Evolutionary conservation across 1,284 basidiomycete species (phyloP).

Genomic region (Tilletia setariae): DNA sequence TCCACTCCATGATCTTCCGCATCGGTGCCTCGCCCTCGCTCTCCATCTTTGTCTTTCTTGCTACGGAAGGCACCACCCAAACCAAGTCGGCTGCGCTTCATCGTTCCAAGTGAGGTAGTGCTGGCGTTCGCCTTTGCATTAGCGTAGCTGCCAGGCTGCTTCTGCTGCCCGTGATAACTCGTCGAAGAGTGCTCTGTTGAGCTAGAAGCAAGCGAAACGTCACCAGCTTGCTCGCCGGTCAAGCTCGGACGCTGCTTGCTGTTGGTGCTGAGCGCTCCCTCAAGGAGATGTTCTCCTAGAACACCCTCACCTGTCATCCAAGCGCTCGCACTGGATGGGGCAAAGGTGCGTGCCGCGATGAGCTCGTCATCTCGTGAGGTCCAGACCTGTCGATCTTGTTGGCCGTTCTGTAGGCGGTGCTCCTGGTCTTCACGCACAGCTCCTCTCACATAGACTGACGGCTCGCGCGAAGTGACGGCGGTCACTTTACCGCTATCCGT

Average conservation of each 20-base stretch:
- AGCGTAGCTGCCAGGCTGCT: no score
- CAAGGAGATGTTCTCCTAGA: background rate
- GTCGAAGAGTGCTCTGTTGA: background rate
- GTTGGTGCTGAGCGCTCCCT: background rate
- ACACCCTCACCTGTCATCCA: slow-evolving; percentile 12
- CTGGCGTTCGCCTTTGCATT: background rate
- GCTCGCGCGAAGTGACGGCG: no score
- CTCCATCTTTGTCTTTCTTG: background rate
- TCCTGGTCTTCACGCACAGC: no score
- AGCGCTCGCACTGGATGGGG: background rate
- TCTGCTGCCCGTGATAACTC: background rate
- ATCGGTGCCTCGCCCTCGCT: background rate
- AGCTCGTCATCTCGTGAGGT: no score
- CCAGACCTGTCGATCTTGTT: no score
- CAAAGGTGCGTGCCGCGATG: background rate
- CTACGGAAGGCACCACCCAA: background rate
- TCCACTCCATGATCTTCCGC: background rate
- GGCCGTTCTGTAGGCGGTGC: no score
- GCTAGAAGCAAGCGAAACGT: background rate
- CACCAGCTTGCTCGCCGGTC: background rate
- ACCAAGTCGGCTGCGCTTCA: background rate
- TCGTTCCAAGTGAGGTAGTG: background rate
- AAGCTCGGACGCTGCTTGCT: background rate
- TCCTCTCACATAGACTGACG: no score
- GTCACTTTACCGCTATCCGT: no score